A percentile compares a stretch with the other conserved stretches of the same genome.
Evolutionary conservation across 441 rosid genomes (phyloP).

Genomic region (Gossypium laxum): DNA sequence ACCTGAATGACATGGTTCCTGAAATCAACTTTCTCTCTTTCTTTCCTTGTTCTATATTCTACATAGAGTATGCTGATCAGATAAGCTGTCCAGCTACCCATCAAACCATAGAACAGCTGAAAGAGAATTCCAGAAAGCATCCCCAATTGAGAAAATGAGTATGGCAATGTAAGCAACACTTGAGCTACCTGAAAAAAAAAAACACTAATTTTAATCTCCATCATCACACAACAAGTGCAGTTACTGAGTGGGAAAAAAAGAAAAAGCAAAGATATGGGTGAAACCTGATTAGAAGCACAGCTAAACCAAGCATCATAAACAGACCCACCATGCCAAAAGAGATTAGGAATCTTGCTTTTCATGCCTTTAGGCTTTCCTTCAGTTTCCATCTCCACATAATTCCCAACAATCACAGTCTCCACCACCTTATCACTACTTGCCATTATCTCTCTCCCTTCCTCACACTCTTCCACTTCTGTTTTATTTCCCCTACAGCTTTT

Average conservation of each 20-base stretch:
- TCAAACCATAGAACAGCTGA: conserved; percentile 59
- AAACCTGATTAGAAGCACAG: conserved; percentile 66
- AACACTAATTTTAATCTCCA: neutral
- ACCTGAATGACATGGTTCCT: conserved; percentile 78
- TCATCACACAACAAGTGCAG: neutral
- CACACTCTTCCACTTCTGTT: neutral
- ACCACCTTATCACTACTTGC: conserved; percentile 54
- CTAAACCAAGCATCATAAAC: conserved; percentile 76
- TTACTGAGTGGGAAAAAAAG: neutral
- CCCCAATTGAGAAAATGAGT: conserved; percentile 68
- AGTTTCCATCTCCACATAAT: conserved; percentile 84
- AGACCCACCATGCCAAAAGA: conserved; percentile 76
- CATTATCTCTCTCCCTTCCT: conserved; percentile 20
- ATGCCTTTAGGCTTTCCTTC: conserved; percentile 49
- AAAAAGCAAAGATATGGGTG: neutral
- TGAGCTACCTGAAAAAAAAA: conserved; percentile 49
- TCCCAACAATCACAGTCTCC: conserved; percentile 80
- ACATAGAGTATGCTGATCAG: conserved; percentile 61
- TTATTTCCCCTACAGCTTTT: neutral
- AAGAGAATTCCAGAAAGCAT: conserved; percentile 62
- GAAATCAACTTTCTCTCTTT: conserved; percentile 68
- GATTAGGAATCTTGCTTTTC: conserved; percentile 50
- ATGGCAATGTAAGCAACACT: conserved; percentile 61
- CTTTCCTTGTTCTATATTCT: conserved; percentile 64
- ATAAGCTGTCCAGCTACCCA: conserved; percentile 77